These are phyloP conservation scores for Fusarium sp. DNA, from an alignment of 2,329 filamentous ascomycete species.

Conservation along the genomic window DNA sequence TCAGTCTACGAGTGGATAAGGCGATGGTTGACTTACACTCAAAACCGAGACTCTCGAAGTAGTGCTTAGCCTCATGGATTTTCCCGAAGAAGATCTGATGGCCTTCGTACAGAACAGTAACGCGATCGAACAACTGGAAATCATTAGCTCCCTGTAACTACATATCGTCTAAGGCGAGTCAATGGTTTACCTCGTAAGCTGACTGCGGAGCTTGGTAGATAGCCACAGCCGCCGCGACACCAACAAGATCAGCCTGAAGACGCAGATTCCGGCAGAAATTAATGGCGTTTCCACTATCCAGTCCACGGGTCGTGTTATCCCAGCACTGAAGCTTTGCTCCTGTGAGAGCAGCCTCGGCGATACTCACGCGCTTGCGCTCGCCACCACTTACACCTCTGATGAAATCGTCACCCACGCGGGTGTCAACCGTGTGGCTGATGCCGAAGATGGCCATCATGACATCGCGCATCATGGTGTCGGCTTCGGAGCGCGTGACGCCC, in stretches of 20 bases:
- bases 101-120: conserved; percentile 75
- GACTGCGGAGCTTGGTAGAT: conserved; percentile 74
- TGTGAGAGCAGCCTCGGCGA: conserved; percentile 72
- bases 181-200: conserved; percentile 62
- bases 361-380: conserved; percentile 82
- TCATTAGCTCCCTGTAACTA: conserved; percentile 52
- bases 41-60: conserved; percentile 64
- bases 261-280: conserved; percentile 48
- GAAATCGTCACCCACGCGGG: conserved; percentile 76
- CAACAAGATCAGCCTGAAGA: conserved; percentile 47
- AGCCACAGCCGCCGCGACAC: conserved; percentile 48
- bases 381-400: conserved; percentile 81
- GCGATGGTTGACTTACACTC: conserved; percentile 25
- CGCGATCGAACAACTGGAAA: conserved; percentile 74
- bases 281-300: conserved; percentile 50
- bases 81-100: conserved; percentile 76
- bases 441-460: conserved; percentile 82
- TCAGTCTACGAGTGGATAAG: background rate
- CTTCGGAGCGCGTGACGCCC: conserved; percentile 26
- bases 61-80: conserved; percentile 67
- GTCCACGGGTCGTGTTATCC: conserved; percentile 50
- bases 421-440: conserved; percentile 79
- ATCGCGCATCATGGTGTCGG: conserved; percentile 54
- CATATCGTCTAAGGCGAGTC: background rate
- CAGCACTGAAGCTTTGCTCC: conserved; percentile 51